Conservation (phyloP, 148 eudicot genomes). For the Suaeda aralocaspica region DNA sequence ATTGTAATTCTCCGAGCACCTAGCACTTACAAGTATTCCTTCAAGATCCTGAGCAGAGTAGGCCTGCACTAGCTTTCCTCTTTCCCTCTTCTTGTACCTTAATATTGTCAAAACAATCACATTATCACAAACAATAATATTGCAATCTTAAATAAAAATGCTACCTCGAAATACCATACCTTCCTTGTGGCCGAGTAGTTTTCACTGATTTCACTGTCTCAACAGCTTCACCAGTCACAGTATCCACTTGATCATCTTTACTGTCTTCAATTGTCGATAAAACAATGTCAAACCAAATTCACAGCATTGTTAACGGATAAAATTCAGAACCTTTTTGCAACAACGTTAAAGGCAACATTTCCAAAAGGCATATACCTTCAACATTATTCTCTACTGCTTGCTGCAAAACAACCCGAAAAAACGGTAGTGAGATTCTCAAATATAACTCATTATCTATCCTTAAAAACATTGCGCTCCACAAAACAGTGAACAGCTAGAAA, state of each 20-base stretch:
- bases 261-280: conserved; percentile 36
- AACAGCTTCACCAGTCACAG: conserved; percentile 24
- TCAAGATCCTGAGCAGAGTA: conserved; percentile 84
- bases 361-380: conserved; percentile 23
- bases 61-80: conserved; percentile 61
- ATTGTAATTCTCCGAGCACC: neutral
- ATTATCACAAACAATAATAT: neutral
- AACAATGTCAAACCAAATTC: neutral
- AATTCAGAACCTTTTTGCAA: neutral
- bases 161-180: conserved; percentile 36
- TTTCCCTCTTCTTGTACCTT: conserved; percentile 85
- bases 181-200: conserved; percentile 87
- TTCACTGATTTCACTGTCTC: conserved; percentile 38
- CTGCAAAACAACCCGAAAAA: conserved; percentile 38
- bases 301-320: neutral
- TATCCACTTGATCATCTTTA: conserved; percentile 25
- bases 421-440: neutral
- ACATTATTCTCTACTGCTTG: conserved; percentile 48
- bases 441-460: neutral
- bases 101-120: conserved; percentile 13
- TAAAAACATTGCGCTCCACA: too few relatives aligned
- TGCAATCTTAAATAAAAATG: too few relatives aligned
- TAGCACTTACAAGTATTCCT: conserved; percentile 78
- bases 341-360: neutral
- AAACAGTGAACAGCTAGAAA: neutral